Base-by-base conservation (phyloP, 2,329 filamentous ascomycete species). In the Exophiala xenobiotica region DNA sequence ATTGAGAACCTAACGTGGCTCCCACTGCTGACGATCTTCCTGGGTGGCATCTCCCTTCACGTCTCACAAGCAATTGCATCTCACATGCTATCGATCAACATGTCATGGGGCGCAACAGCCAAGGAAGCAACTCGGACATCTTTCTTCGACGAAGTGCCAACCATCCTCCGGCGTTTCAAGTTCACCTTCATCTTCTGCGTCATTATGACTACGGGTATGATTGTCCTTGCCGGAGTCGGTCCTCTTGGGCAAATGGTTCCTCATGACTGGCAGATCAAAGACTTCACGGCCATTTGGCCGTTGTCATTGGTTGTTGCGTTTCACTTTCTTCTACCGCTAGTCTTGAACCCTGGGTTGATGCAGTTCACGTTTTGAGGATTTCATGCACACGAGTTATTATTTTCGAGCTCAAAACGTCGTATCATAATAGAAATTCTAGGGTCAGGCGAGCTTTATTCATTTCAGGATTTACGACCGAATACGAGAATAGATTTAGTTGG, bases 31-130 rank as follows among this genome's bases (percentile, higher is more conserved):
- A 85, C 84, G 58, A 85, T 93, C 67, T 95, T 93, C 77, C 77
- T 95, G 14, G 88, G 89, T 45, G 89, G 89, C 31, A 79, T 93
- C 23, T 53, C 49, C 2, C 41, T 56, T 6, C 88, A 93, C 71
- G 80, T 95, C 43, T 87, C 82, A 27, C 85, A 90, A 66, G 88
- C 89, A 1, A 74, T 95, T 24, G 71, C 92, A 38, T 78, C 83
- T 2, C 89, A 93, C 74, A 89, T 92, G 82, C 87, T 93, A 65
- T 83, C 87, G 71, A 83, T 92, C 65, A 79, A 93, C 70, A 92
- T 93, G 85, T 82, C 81, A 2, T 93, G 89, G 88, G 88, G 88
- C 42, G 83, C 88, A 1, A 95, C 89, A 0, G 80, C 84, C 29
- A 95, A 95, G 71, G 89, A 95, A 37, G 54, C 51, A n/a, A 60